These are phyloP conservation scores for Macrolepiota albuminosa DNA, from an alignment of 768 basidiomycete genomes.

Conservation along the genomic window DNA sequence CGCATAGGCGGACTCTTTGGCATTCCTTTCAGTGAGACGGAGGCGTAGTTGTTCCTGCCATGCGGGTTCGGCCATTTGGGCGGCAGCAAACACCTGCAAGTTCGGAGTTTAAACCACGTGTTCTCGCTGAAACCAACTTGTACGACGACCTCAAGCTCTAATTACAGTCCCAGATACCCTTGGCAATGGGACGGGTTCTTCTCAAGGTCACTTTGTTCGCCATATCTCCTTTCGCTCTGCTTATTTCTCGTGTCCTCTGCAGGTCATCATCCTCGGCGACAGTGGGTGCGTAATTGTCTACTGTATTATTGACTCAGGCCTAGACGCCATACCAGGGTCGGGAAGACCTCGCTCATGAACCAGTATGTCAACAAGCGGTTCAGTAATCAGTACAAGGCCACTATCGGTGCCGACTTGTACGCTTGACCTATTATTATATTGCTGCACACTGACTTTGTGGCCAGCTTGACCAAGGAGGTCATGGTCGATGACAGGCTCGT, in stretches of 20 bases:
- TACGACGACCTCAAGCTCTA: slow-evolving; percentile 20
- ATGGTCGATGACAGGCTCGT: slow-evolving; percentile 98
- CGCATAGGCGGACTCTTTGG: slow-evolving; percentile 73
- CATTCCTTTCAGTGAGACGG: slow-evolving; percentile 80
- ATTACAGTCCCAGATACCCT: slow-evolving; percentile 19
- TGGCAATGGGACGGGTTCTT: slow-evolving; percentile 75
- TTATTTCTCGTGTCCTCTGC: slow-evolving; percentile 4
- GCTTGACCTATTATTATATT: slow-evolving; percentile 26
- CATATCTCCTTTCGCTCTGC: not conserved
- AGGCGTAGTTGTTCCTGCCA: slow-evolving; percentile 83
- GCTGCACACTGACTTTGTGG: slow-evolving; percentile 17
- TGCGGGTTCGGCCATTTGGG: slow-evolving; percentile 69
- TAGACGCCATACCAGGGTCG: slow-evolving; percentile 55
- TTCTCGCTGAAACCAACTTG: slow-evolving; percentile 20
- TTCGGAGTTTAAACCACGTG: slow-evolving; percentile 39
- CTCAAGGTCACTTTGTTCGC: slow-evolving; percentile 56
- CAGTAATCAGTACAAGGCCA: slow-evolving; percentile 99
- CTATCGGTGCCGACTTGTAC: slow-evolving; percentile 95
- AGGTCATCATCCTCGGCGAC: slow-evolving; percentile 99
- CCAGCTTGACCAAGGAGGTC: slow-evolving; percentile 93
- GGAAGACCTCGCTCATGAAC: slow-evolving; percentile 99
- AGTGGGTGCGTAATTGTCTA: slow-evolving; percentile 63
- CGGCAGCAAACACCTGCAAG: slow-evolving; percentile 11
- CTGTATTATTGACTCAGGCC: slow-evolving; percentile 14
- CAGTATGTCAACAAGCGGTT: slow-evolving; percentile 99